Evolutionary conservation across 2,329 filamentous ascomycete species (phyloP).

Genomic region (Neoarthrinium moseri): DNA sequence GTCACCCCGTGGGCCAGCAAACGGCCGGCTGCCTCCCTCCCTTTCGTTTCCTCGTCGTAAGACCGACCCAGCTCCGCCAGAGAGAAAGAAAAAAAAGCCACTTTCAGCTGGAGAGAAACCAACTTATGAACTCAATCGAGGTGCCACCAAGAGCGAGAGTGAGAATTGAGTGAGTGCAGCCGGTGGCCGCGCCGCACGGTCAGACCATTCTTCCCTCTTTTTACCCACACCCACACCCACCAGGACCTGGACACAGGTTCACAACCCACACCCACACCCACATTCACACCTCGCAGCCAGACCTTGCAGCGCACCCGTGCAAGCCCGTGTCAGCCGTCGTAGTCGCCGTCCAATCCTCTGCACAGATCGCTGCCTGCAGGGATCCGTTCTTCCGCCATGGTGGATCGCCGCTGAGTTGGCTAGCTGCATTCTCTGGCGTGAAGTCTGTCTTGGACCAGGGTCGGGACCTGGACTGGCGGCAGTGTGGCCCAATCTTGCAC

Average conservation of each 20-base stretch:
- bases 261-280: neutral
- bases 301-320: constrained; percentile 17
- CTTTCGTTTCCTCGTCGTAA: no score
- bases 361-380: constrained; percentile 7
- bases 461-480: neutral
- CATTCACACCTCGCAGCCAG: constrained; percentile 6
- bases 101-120: no score
- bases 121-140: no score
- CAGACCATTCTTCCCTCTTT: neutral
- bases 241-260: neutral
- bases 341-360: constrained; percentile 27
- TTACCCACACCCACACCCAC: neutral
- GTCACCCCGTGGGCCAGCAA: neutral
- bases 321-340: constrained; percentile 26
- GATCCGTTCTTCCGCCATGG: constrained; percentile 17
- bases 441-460: no score
- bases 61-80: no score
- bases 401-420: constrained; percentile 30
- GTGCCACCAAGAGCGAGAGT: no score
- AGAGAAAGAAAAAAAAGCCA: no score
- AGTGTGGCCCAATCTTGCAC: no score
- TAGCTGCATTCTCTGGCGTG: constrained; percentile 12
- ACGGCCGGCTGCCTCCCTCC: no score
- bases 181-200: no score
- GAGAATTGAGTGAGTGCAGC: no score